Percentiles rank a stretch among this genome's conserved stretches.
phyloP scores from a whole-genome alignment of 2,329 filamentous ascomycete genomes.

The Metarhizium anisopliae region DNA sequence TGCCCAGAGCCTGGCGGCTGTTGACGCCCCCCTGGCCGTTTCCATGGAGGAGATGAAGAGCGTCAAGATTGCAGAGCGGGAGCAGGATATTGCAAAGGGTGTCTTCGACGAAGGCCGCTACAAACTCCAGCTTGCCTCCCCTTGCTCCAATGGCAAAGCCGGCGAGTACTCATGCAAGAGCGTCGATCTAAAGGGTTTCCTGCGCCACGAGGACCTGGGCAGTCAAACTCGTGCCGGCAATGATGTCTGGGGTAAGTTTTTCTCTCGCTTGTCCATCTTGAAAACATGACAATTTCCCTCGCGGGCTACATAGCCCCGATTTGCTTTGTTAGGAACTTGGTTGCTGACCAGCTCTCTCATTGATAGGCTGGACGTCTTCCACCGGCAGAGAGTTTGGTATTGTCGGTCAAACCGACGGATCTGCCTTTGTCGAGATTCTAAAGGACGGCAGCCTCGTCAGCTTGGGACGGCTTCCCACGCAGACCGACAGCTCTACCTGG shows the following conservation, averaged over 20 bases:
- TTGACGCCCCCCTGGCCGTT: background rate
- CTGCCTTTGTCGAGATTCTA: conserved; percentile 39
- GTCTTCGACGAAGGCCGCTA: conserved; percentile 9
- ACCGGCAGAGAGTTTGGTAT: conserved; percentile 40
- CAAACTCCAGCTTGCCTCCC: conserved; percentile 1
- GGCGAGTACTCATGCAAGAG: conserved; percentile 27
- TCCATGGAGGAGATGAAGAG: background rate
- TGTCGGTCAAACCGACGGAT: conserved; percentile 39
- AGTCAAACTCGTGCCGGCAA: conserved; percentile 27
- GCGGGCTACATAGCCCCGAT: background rate
- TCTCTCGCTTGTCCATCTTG: background rate
- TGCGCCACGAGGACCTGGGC: conserved; percentile 28
- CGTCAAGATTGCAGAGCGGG: background rate
- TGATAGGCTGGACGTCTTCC: conserved; percentile 33
- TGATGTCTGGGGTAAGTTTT: conserved; percentile 22
- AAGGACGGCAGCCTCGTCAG: conserved; percentile 35
- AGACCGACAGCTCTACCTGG: conserved; percentile 27
- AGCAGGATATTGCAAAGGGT: background rate
- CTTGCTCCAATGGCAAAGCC: conserved; percentile 21
- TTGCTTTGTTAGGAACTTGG: background rate
- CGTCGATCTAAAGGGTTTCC: conserved; percentile 28
- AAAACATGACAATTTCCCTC: no score
- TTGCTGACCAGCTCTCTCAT: background rate
- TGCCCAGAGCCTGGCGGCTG: background rate
- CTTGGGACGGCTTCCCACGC: conserved; percentile 35